Evolutionary conservation across 352 stramenopile genomes (phyloP).

Genomic region (Phytophthora cajani): DNA sequence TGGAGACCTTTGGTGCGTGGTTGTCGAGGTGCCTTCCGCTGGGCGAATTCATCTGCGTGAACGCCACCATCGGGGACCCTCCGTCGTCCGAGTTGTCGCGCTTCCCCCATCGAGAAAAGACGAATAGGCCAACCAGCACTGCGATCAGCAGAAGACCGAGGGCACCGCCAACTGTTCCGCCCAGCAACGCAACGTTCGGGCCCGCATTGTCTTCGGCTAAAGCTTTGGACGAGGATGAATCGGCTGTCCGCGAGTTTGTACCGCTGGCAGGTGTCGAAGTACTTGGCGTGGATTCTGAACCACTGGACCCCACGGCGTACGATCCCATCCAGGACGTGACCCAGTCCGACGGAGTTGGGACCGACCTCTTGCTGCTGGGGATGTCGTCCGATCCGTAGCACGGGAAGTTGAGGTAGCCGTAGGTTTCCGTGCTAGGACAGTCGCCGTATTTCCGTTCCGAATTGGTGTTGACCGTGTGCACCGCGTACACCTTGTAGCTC

Average conservation of each 20-base stretch:
- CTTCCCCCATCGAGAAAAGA: constrained; percentile 15
- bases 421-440: constrained; percentile 19
- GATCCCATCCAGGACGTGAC: constrained; percentile 31
- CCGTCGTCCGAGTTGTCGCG: constrained; percentile 9
- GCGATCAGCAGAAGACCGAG: constrained; percentile 23
- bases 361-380: constrained; percentile 1
- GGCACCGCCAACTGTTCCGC: constrained; percentile 22
- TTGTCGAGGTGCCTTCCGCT: neutral
- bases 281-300: constrained; percentile 1
- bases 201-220: neutral
- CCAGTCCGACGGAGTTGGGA: constrained; percentile 28
- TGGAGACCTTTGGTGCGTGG: constrained; percentile 17
- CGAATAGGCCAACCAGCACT: constrained; percentile 19
- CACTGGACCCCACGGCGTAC: constrained; percentile 1
- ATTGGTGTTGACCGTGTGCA: constrained; percentile 19
- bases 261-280: neutral
- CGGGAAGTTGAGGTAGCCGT: constrained; percentile 36
- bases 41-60: constrained; percentile 20
- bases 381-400: constrained; percentile 28
- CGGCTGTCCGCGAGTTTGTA: neutral
- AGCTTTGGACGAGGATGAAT: constrained; percentile 2
- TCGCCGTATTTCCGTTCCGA: constrained; percentile 23
- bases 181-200: constrained; percentile 19
- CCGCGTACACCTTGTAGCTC: constrained; percentile 29
- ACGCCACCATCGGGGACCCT: constrained; percentile 6